Conservation (phyloP, 2,329 filamentous ascomycete genomes). For the Allantophomopsis lycopodina region DNA sequence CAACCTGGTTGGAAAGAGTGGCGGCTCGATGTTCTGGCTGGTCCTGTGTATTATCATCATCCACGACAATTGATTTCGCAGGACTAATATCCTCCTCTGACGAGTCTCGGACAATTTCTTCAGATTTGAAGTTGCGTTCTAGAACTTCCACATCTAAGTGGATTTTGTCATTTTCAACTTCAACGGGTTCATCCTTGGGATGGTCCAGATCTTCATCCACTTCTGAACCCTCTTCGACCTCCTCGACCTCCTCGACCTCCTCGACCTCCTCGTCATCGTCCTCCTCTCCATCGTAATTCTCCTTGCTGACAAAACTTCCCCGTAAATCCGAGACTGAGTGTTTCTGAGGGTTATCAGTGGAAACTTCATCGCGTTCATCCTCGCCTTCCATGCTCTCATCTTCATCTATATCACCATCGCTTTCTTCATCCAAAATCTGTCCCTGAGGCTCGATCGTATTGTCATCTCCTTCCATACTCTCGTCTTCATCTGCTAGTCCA, state of each 20-base stretch:
- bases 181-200: neutral
- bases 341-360: too few relatives aligned
- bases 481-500: neutral
- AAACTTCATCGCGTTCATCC: too few relatives aligned
- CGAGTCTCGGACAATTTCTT: too few relatives aligned
- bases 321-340: too few relatives aligned
- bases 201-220: too few relatives aligned
- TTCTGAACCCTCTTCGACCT: neutral
- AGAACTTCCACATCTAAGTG: neutral
- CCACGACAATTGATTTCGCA: too few relatives aligned
- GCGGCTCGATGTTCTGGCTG: too few relatives aligned
- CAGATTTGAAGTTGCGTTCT: too few relatives aligned
- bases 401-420: neutral
- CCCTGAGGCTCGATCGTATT: slow-evolving; percentile 3
- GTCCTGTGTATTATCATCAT: too few relatives aligned
- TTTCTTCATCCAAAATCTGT: slow-evolving; percentile 1
- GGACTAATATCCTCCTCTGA: too few relatives aligned
- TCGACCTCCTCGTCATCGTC: neutral
- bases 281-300: neutral
- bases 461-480: neutral
- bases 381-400: neutral
- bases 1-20: too few relatives aligned
- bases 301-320: too few relatives aligned
- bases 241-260: slow-evolving; percentile 1
- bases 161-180: neutral